phyloP scores from a whole-genome alignment of 192 early-diverging fungal genomes.

The Coemansia asiatica region DNA sequence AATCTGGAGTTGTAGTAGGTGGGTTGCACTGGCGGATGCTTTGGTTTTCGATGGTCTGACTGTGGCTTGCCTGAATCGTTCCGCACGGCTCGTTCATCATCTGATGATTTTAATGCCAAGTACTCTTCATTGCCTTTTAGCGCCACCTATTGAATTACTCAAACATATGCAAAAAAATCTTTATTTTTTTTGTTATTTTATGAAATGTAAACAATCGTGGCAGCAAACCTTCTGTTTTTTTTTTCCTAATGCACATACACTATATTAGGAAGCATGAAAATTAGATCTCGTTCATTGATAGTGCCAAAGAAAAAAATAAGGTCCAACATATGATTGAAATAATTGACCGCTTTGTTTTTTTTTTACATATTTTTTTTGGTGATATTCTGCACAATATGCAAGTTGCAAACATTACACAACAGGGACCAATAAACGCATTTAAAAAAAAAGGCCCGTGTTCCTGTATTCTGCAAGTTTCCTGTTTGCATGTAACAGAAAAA shows the following conservation, averaged over 20 bases:
- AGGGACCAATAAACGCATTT: not conserved
- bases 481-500: not conserved
- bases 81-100: not conserved
- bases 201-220: not conserved
- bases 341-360: too few relatives aligned
- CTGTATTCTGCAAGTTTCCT: not conserved
- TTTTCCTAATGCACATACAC: not conserved
- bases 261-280: constrained; percentile 1
- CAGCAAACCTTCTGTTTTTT: not conserved
- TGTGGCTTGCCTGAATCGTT: too few relatives aligned
- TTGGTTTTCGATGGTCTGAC: not conserved
- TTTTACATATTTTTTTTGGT: too few relatives aligned
- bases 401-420: not conserved
- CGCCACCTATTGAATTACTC: not conserved
- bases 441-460: not conserved
- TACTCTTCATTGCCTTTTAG: not conserved
- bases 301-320: not conserved
- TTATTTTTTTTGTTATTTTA: not conserved
- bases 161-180: not conserved
- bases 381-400: not conserved
- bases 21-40: constrained; percentile 10
- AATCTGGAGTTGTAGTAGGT: constrained; percentile 46
- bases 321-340: not conserved
- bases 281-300: too few relatives aligned
- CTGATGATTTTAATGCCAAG: not conserved